Evolutionary conservation across 441 rosid genomes (phyloP).

Genomic region (Lepidium campestre): DNA sequence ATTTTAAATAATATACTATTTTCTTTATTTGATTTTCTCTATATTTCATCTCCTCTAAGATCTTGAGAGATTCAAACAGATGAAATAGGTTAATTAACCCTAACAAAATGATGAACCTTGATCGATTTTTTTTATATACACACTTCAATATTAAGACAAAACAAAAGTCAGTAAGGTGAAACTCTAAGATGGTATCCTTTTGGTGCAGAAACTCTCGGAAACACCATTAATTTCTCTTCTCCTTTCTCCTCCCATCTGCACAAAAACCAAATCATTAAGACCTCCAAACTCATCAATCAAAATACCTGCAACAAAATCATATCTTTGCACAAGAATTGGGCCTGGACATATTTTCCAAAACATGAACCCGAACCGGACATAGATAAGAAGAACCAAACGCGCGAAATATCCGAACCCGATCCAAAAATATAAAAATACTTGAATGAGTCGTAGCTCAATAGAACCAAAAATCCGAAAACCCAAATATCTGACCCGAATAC

Average conservation of each 20-base stretch:
- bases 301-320: background rate
- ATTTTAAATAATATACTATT: background rate
- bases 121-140: slow-evolving; percentile 9
- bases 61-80: slow-evolving; percentile 5
- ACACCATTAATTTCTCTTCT: slow-evolving; percentile 58
- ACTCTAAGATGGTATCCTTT: slow-evolving; percentile 71
- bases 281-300: background rate
- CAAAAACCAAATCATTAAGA: background rate
- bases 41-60: slow-evolving; percentile 7
- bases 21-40: background rate
- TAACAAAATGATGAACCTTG: slow-evolving; percentile 5
- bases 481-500: too few relatives aligned
- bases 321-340: too few relatives aligned
- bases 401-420: too few relatives aligned
- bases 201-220: slow-evolving; percentile 94
- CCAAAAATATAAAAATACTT: too few relatives aligned
- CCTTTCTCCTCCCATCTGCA: slow-evolving; percentile 95
- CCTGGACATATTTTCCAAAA: too few relatives aligned
- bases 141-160: slow-evolving; percentile 6
- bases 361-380: too few relatives aligned
- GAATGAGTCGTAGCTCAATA: too few relatives aligned
- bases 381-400: too few relatives aligned
- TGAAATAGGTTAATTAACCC: slow-evolving; percentile 9
- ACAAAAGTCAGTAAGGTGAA: slow-evolving; percentile 35
- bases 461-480: too few relatives aligned